Base-by-base conservation (phyloP, 495 filamentous ascomycete species). In the Hypoxylon intermedium region DNA sequence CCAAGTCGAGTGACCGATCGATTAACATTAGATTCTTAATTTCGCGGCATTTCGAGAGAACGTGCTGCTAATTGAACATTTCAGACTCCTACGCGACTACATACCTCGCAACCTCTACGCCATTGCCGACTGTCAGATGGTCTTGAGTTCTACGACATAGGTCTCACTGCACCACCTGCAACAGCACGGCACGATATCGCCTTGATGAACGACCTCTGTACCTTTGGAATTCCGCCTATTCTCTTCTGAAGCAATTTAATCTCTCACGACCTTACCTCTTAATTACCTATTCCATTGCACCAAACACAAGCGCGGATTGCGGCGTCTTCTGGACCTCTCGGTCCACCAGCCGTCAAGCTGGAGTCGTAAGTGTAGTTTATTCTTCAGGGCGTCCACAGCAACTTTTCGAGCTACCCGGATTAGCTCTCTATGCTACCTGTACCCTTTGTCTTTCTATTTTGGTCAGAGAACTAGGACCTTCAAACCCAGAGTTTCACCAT, bases 291-390 rank as follows among this genome's bases (percentile, higher is more conserved):
- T 23, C 26, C 58, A 31, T 51, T 64, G 49, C 45, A 53, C 43
- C 47, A 47, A 55, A 45, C n/a, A 64, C 47, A 21, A 64, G 49
- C 62, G 53, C 52, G 52, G 54, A 54, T 50, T 64, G 49, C 26
- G 34, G 41, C 45, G 52, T 60, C 41, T 65, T 65, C 48, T 56
- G 66, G 68, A 59, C 65, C 68, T 47, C 34, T 26, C 42, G 68
- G 68, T 67, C 68, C 68, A 30, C 68, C 68, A 67, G 66, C 58
- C 59, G 66, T 71, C 68, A 71, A 71, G 66, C 58, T 71, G 68
- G 68, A 71, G 20, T 69, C 68, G 68, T 71, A 64, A 71, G 68
- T 71, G 30, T 30, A 26, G 36, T 44, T 20, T 26, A 43, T 31
- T 12, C 16, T 41, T 11, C 4, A 24, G 7, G 12, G 12, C 40